phyloP scores from a whole-genome alignment of 2,329 filamentous ascomycete species.

The Neofusicoccum ribis region DNA sequence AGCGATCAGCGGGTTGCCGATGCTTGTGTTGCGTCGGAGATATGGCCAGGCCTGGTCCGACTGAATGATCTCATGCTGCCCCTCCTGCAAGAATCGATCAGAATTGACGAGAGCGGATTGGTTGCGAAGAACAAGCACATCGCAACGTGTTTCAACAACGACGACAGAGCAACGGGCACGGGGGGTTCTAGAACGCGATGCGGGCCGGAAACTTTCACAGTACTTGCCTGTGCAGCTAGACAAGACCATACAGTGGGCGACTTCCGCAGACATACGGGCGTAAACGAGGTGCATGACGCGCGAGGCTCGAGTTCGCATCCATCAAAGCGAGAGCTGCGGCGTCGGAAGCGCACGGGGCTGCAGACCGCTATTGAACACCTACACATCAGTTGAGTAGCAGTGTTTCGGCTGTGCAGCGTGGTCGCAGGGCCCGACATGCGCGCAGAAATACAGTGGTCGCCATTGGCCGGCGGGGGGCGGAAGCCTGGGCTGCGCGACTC shows the following conservation, averaged over 20 bases:
- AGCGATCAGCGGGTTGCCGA: not conserved
- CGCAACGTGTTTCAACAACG: too few relatives aligned
- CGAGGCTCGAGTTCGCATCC: not conserved
- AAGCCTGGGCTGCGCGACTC: not conserved
- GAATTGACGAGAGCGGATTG: not conserved
- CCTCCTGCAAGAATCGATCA: not conserved
- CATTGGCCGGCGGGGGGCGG: not conserved
- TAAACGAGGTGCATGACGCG: not conserved
- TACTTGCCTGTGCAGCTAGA: too few relatives aligned
- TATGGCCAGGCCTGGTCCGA: not conserved
- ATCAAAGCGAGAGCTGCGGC: not conserved
- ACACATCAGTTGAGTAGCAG: not conserved
- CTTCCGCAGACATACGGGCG: not conserved
- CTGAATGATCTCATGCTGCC: constrained; percentile 4
- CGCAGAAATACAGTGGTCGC: not conserved
- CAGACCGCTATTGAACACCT: not conserved
- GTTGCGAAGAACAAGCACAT: not conserved
- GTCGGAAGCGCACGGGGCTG: not conserved
- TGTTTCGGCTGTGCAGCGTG: not conserved
- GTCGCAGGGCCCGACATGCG: not conserved
- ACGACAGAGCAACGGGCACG: too few relatives aligned
- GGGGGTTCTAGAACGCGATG: too few relatives aligned
- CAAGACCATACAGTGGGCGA: not conserved
- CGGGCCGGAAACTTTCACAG: too few relatives aligned
- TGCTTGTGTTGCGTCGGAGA: constrained; percentile 11